Evolutionary conservation across 2,329 filamentous ascomycete species (phyloP).

Genomic region (Orbilia quercus): DNA sequence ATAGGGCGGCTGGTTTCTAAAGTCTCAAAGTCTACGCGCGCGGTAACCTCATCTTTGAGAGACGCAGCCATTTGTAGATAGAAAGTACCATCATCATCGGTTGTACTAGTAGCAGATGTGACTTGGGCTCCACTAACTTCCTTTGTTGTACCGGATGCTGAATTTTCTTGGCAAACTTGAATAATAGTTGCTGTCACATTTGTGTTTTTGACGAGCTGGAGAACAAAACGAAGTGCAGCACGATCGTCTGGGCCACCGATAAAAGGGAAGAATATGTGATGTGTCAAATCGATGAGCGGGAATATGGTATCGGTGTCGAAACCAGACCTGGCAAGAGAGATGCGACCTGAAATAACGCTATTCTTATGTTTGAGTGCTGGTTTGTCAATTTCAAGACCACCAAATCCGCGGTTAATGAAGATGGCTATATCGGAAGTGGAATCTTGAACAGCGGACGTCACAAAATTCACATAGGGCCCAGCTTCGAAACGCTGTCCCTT

Average conservation of each 20-base stretch:
- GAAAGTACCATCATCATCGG: slow-evolving; percentile 63
- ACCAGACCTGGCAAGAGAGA: slow-evolving; percentile 56
- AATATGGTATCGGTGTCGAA: slow-evolving; percentile 67
- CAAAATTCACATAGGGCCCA: slow-evolving; percentile 74
- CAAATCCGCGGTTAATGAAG: slow-evolving; percentile 79
- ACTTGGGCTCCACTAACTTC: slow-evolving; percentile 17
- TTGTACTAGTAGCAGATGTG: slow-evolving; percentile 39
- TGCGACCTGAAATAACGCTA: slow-evolving; percentile 46
- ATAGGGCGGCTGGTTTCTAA: slow-evolving; percentile 57
- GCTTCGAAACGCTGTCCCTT: slow-evolving; percentile 69
- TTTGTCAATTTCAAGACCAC: slow-evolving; percentile 63
- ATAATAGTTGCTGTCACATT: slow-evolving; percentile 81
- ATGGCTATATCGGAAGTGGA: slow-evolving; percentile 77
- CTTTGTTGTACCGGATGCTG: slow-evolving; percentile 10
- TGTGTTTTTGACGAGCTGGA: slow-evolving; percentile 82
- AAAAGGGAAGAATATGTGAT: slow-evolving; percentile 83
- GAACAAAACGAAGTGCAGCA: slow-evolving; percentile 79
- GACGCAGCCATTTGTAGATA: slow-evolving; percentile 71
- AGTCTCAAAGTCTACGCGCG: slow-evolving; percentile 70
- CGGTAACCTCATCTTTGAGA: slow-evolving; percentile 66
- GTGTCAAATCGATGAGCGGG: slow-evolving; percentile 74
- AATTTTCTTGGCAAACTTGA: slow-evolving; percentile 66
- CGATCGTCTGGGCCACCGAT: slow-evolving; percentile 85
- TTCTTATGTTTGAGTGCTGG: slow-evolving; percentile 1
- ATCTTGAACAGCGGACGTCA: slow-evolving; percentile 73